These are phyloP conservation scores for Glarea lozoyensis DNA, from an alignment of 495 filamentous ascomycete species.

Conservation along the genomic window DNA sequence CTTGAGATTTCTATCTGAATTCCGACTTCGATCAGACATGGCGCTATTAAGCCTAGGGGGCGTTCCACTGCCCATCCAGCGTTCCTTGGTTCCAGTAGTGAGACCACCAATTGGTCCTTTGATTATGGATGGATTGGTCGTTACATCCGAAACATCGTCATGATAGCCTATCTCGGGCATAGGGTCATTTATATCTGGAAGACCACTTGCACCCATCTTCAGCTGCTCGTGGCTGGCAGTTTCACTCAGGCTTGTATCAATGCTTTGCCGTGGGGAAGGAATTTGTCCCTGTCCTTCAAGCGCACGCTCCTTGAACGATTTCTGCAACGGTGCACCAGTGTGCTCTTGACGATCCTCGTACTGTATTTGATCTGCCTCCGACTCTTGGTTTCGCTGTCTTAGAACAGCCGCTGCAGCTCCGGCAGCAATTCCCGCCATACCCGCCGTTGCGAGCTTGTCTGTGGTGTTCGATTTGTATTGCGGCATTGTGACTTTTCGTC, in stretches of 20 bases:
- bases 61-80: constrained; percentile 45
- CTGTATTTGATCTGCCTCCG: constrained; percentile 19
- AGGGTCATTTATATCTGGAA: constrained; percentile 51
- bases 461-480: constrained; percentile 29
- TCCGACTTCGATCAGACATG: neutral
- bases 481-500: constrained; percentile 38
- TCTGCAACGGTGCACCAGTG: constrained; percentile 21
- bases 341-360: constrained; percentile 13
- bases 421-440: constrained; percentile 42
- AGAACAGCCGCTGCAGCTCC: constrained; percentile 39
- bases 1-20: constrained; percentile 20
- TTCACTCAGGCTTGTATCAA: constrained; percentile 55
- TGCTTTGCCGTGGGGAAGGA: constrained; percentile 71
- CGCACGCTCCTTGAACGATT: constrained; percentile 48
- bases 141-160: constrained; percentile 49
- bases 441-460: constrained; percentile 37
- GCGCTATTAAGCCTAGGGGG: constrained; percentile 32
- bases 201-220: constrained; percentile 50
- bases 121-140: constrained; percentile 64
- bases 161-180: constrained; percentile 58
- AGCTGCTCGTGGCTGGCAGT: constrained; percentile 44
- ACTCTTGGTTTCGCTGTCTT: constrained; percentile 27
- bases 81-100: constrained; percentile 35
- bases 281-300: constrained; percentile 33
- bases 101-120: constrained; percentile 33